Base-by-base conservation (phyloP, 2,329 filamentous ascomycete genomes). In the Sphaerulina vaccinii region DNA sequence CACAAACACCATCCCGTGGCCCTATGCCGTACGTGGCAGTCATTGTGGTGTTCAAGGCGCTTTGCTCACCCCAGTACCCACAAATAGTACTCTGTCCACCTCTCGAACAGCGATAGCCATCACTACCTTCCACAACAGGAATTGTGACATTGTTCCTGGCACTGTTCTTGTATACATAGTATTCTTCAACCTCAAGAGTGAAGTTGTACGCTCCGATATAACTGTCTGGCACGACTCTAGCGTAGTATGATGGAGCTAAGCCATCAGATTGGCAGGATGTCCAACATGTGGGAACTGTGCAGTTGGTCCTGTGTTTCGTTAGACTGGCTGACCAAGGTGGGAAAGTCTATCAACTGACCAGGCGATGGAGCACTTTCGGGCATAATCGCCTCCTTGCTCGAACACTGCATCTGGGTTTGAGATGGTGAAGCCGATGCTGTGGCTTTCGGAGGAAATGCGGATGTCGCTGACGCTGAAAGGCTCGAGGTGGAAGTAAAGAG, bases 401-500 rank as follows among this genome's bases (percentile, higher is more conserved):
- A 35, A 51, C 10, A 57, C 56, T 15, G 56, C 56, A 21, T 52
- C 40, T 6, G 60, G 58, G 49, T 59, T 58, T 50, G 51, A 54
- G 49, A 62, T 50, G 21, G 52, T 56, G 56, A 61, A 62, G 44
- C 27, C 51, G 27, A 62, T 32, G 49, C 15, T 23, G 55, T 61
- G 55, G 32, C 24, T 38, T 15, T 50, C 41, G 6, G 51, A 42
- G 22, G 51, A 49, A 13, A 52, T 40, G 41, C 37, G 47, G 46
- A 50, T 36, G 42, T 59, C 56, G 47, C 29, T 47, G 36, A 42
- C 48, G 21, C n/a, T 22, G 42, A 62, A 51, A 36, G 45, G 38
- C 24, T 18, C 13, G 45, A 61, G 29, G 38, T 45, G 45, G 58
- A 62, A 60, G 55, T 59, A 58, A 23, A 60, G 56, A 16, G 51